Conservation (phyloP, 176 grass and related monocot species). For the Eleusine coracana region DNA sequence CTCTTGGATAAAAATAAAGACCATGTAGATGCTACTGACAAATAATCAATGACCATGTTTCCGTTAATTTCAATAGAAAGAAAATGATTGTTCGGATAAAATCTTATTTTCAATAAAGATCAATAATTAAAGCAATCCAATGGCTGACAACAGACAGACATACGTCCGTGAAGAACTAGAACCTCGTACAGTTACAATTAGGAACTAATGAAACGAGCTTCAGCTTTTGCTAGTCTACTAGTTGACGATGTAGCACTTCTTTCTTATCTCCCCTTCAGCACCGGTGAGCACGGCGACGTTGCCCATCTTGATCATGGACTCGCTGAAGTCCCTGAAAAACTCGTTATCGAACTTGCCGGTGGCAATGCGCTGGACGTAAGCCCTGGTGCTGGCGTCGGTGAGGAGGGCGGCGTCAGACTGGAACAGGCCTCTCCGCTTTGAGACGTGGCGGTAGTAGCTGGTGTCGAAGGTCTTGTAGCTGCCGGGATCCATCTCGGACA, state of each 20-base stretch:
- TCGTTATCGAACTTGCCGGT: slow-evolving; percentile 34
- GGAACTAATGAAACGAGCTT: too few relatives aligned
- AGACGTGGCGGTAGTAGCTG: slow-evolving; percentile 63
- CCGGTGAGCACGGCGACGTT: slow-evolving; percentile 59
- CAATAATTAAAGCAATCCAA: too few relatives aligned
- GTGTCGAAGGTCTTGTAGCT: slow-evolving; percentile 81
- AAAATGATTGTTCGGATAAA: too few relatives aligned
- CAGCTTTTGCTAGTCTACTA: neutral
- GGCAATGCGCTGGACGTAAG: slow-evolving; percentile 57
- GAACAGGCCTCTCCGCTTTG: slow-evolving; percentile 55
- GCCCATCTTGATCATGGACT: slow-evolving; percentile 78
- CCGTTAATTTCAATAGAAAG: too few relatives aligned
- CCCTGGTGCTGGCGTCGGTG: slow-evolving; percentile 46
- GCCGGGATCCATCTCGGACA: slow-evolving; percentile 81
- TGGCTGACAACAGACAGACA: too few relatives aligned
- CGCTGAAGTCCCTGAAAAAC: slow-evolving; percentile 68
- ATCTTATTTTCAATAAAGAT: too few relatives aligned
- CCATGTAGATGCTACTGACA: too few relatives aligned
- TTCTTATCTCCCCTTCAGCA: slow-evolving; percentile 64
- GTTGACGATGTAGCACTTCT: slow-evolving; percentile 56
- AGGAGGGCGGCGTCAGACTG: slow-evolving; percentile 71
- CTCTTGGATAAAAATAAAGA: too few relatives aligned
- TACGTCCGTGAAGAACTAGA: too few relatives aligned
- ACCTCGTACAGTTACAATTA: too few relatives aligned
- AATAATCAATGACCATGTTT: too few relatives aligned